A percentile compares a stretch with the other conserved stretches of the same genome.
Conservation (phyloP, 495 filamentous ascomycete species). For the Aspergillus ellipticus region DNA sequence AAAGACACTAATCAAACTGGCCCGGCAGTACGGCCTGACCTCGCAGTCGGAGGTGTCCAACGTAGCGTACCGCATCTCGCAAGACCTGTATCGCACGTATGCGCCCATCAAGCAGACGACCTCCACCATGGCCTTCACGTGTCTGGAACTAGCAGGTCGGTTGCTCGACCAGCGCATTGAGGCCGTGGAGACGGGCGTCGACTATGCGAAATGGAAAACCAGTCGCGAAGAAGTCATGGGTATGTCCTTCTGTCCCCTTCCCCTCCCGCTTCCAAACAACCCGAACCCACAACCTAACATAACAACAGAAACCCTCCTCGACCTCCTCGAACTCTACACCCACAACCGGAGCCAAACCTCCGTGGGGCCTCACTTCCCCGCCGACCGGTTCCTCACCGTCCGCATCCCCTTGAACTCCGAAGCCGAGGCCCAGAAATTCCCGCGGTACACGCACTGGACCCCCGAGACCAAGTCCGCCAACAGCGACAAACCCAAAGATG, state of each 20-base stretch:
- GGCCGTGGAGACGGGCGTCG: conserved; percentile 38
- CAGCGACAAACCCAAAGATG: conserved; percentile 24
- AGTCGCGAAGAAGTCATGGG: conserved; percentile 68
- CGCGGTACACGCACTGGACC: conserved; percentile 48
- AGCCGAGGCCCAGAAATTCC: conserved; percentile 49
- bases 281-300: background rate
- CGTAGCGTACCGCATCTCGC: conserved; percentile 72
- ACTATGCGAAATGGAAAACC: conserved; percentile 56
- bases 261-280: background rate
- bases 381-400: conserved; percentile 74
- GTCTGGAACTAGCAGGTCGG: conserved; percentile 73
- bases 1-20: conserved; percentile 73
- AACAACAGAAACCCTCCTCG: conserved; percentile 70
- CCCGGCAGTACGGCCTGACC: conserved; percentile 47
- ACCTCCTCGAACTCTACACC: conserved; percentile 83
- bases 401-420: conserved; percentile 84
- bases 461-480: conserved; percentile 17
- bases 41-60: conserved; percentile 53
- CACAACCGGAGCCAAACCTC: conserved; percentile 70
- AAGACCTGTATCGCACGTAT: conserved; percentile 90
- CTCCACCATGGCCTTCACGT: conserved; percentile 73
- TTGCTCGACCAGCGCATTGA: conserved; percentile 52
- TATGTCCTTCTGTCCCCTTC: conserved; percentile 18
- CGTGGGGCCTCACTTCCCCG: conserved; percentile 64
- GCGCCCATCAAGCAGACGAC: conserved; percentile 84